Conservation (phyloP, 2,329 filamentous ascomycete species). For the Ustulina deusta region DNA sequence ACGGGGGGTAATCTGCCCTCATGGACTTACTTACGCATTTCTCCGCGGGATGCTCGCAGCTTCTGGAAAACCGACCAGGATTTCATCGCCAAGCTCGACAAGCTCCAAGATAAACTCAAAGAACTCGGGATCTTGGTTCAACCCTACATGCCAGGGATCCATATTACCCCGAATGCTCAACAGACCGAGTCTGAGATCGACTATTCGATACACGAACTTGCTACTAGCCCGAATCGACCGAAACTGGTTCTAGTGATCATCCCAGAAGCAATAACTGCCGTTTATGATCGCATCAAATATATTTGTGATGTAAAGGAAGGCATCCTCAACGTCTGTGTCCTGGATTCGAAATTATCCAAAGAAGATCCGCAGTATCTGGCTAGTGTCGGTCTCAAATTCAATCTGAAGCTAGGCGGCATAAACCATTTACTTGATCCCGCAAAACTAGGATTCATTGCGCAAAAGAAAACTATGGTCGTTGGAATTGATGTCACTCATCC, state of each 20-base stretch:
- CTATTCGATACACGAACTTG: background rate
- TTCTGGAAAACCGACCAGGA: background rate
- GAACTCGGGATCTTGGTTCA: constrained; percentile 14
- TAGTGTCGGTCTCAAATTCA: constrained; percentile 25
- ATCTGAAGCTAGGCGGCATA: constrained; percentile 24
- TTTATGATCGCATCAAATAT: constrained; percentile 18
- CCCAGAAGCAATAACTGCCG: constrained; percentile 6
- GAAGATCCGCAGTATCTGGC: constrained; percentile 19
- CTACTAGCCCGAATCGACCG: background rate
- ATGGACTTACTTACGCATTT: constrained; percentile 26
- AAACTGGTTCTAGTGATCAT: constrained; percentile 24
- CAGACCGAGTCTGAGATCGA: constrained; percentile 15
- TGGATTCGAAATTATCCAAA: constrained; percentile 18
- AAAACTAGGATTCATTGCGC: constrained; percentile 56
- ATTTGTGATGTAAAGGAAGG: background rate
- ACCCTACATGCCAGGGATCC: constrained; percentile 8
- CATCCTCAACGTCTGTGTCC: constrained; percentile 17
- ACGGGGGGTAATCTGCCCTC: constrained; percentile 8
- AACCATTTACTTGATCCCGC: constrained; percentile 15
- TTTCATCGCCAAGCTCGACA: constrained; percentile 9
- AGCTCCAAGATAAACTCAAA: constrained; percentile 21
- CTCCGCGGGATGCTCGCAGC: background rate
- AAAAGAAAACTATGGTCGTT: constrained; percentile 80
- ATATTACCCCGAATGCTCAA: constrained; percentile 3
- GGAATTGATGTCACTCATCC: constrained; percentile 93